Conservation (phyloP, 495 filamentous ascomycete species). For the Aspergillus panamensis region DNA sequence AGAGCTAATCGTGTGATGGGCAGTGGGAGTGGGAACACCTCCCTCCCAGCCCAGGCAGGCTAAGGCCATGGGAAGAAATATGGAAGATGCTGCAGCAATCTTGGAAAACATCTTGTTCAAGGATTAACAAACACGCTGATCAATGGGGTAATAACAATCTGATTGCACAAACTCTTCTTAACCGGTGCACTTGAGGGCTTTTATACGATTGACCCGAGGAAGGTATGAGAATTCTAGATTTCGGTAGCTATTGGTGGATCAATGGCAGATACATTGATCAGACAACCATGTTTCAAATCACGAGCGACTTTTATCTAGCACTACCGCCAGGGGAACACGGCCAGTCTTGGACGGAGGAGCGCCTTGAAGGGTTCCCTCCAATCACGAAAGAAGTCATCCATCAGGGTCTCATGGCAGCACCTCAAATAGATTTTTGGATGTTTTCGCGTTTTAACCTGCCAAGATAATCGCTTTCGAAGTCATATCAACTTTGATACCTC, state of each 20-base stretch:
- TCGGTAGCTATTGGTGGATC: conserved; percentile 10
- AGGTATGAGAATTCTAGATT: neutral
- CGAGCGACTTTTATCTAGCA: conserved; percentile 3
- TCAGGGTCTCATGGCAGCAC: neutral
- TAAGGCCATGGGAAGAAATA: conserved; percentile 14
- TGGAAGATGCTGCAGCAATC: conserved; percentile 3
- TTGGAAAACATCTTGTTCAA: conserved; percentile 8
- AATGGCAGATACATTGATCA: neutral
- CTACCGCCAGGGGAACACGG: neutral
- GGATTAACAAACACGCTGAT: neutral
- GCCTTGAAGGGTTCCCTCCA: conserved; percentile 3
- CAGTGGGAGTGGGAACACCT: conserved; percentile 17
- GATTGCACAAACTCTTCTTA: conserved; percentile 10
- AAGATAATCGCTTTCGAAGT: neutral
- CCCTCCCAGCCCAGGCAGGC: conserved; percentile 22
- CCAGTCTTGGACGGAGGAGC: conserved; percentile 3
- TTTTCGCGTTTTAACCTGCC: neutral
- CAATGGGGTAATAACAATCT: neutral
- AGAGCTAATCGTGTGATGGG: conserved; percentile 14
- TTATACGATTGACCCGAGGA: conserved; percentile 2
- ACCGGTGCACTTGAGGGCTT: conserved; percentile 1
- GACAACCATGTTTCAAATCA: conserved; percentile 12
- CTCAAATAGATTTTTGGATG: conserved; percentile 7
- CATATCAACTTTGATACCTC: neutral
- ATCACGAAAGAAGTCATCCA: neutral